phyloP scores from a whole-genome alignment of 75 land plant species.

The Isoetes taiwanensis region DNA sequence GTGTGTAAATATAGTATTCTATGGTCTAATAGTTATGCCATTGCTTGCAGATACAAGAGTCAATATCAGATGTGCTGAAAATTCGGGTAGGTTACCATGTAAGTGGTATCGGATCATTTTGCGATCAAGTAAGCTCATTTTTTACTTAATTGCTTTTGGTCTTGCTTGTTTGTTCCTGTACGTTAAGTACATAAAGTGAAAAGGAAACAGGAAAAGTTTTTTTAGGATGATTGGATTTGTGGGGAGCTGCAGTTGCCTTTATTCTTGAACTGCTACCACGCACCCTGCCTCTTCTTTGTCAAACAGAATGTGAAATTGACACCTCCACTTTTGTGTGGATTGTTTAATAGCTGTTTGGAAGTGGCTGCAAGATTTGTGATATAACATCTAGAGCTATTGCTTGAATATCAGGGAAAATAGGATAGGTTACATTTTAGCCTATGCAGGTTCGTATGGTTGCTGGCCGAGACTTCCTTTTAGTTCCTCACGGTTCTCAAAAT shows the following conservation, averaged over 20 bases:
- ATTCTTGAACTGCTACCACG: no score
- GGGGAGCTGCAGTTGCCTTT: no score
- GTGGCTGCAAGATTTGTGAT: no score
- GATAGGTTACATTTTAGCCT: no score
- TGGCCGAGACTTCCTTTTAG: constrained; percentile 25
- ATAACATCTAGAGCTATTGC: no score
- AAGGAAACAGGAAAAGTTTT: neutral
- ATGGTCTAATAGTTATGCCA: neutral
- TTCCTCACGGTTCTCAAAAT: constrained; percentile 40
- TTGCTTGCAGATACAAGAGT: constrained; percentile 11
- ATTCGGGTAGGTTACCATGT: constrained; percentile 10
- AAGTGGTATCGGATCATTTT: constrained; percentile 29
- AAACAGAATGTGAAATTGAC: no score
- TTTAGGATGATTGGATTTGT: neutral
- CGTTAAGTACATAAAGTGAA: no score
- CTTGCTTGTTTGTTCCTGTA: no score
- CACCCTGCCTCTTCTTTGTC: no score
- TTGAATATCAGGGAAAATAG: no score
- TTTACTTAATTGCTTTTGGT: neutral
- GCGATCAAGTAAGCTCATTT: constrained; percentile 21
- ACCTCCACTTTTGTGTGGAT: no score
- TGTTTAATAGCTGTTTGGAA: no score
- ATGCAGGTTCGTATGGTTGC: constrained; percentile 24
- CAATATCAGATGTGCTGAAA: constrained; percentile 6
- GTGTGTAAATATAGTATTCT: neutral